A percentile compares a stretch with the other conserved stretches of the same genome.
Conservation (phyloP, 116 monocot species). For the Zostera marina region DNA sequence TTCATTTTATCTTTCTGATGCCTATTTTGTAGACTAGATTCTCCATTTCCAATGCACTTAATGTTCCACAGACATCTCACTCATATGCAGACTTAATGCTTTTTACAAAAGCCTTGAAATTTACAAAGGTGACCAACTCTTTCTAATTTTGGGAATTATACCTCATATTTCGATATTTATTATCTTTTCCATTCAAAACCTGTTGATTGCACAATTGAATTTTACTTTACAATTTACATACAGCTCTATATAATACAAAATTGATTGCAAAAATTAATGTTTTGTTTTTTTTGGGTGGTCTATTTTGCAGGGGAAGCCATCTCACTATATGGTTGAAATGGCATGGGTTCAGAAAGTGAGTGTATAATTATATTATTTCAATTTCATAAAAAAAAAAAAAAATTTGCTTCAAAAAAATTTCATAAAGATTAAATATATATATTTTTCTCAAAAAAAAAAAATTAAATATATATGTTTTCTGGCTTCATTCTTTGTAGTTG, state of each 20-base stretch:
- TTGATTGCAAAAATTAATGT: not conserved
- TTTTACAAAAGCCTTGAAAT: constrained; percentile 50
- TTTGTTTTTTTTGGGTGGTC: not conserved
- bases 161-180: not conserved
- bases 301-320: constrained; percentile 35
- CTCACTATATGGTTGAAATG: constrained; percentile 80
- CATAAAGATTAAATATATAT: not conserved
- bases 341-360: constrained; percentile 68
- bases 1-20: not conserved
- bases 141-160: constrained; percentile 1
- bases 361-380: constrained; percentile 2
- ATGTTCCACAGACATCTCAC: constrained; percentile 68
- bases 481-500: too few species aligned
- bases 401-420: not conserved
- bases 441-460: too few species aligned
- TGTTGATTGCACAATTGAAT: not conserved
- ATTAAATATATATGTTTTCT: too few species aligned
- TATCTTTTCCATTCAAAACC: not conserved
- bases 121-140: constrained; percentile 29
- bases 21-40: constrained; percentile 47
- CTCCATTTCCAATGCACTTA: constrained; percentile 64
- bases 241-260: too few species aligned
- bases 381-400: too few species aligned
- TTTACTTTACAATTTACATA: too few species aligned
- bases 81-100: constrained; percentile 82